phyloP scores from a whole-genome alignment of 768 basidiomycete species.

The Podaxis sp. region DNA sequence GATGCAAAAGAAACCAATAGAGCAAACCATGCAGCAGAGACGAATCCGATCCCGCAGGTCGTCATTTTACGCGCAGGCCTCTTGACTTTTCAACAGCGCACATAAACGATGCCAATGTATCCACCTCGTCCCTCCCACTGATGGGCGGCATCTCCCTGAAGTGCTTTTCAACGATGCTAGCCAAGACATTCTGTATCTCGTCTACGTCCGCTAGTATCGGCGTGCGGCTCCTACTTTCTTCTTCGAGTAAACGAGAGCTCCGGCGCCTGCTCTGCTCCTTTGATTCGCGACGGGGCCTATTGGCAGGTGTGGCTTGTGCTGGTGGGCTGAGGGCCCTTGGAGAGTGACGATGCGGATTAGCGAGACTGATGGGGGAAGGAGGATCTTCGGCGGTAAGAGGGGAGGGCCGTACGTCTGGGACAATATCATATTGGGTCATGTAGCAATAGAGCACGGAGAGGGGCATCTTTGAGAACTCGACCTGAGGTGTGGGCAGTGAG shows the following conservation, averaged over 20 bases:
- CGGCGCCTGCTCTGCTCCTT: constrained; percentile 60
- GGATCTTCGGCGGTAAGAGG: constrained; percentile 68
- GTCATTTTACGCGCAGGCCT: constrained; percentile 20
- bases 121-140: constrained; percentile 66
- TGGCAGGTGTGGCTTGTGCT: constrained; percentile 53
- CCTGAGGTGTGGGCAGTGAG: constrained; percentile 36
- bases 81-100: constrained; percentile 66
- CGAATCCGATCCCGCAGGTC: background rate
- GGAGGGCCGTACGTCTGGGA: constrained; percentile 69
- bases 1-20: background rate
- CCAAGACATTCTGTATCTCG: constrained; percentile 66
- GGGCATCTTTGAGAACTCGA: constrained; percentile 77
- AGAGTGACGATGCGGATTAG: constrained; percentile 42
- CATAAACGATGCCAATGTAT: constrained; percentile 82
- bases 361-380: constrained; percentile 62
- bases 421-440: constrained; percentile 67
- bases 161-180: constrained; percentile 69
- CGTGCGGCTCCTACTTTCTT: constrained; percentile 50
- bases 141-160: constrained; percentile 57
- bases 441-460: constrained; percentile 65
- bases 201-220: constrained; percentile 70
- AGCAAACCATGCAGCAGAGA: background rate
- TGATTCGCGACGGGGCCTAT: constrained; percentile 68
- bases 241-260: constrained; percentile 73
- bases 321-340: constrained; percentile 55